These are phyloP conservation scores for Crepidotus variabilis DNA, from an alignment of 768 basidiomycete species.

Conservation along the genomic window DNA sequence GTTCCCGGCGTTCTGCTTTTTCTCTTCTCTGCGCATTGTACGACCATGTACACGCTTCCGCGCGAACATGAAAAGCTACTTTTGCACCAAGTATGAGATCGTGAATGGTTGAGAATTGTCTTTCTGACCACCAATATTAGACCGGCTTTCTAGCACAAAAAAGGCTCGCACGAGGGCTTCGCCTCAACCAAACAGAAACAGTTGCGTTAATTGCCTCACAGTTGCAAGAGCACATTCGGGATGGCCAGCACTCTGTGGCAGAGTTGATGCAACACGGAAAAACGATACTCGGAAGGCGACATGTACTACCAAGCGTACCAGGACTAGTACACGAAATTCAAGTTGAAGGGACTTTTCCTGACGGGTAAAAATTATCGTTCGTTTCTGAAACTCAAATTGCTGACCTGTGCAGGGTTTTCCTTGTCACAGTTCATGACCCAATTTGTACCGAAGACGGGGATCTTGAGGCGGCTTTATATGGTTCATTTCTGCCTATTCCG, in stretches of 20 bases:
- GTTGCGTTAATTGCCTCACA: constrained; percentile 88
- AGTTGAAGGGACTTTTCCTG: constrained; percentile 89
- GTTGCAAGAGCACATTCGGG: constrained; percentile 90
- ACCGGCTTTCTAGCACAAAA: constrained; percentile 90
- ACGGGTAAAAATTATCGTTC: constrained; percentile 49
- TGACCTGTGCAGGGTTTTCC: constrained; percentile 60
- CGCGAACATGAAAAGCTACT: too few species aligned
- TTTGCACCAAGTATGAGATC: too few species aligned
- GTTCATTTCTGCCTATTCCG: constrained; percentile 88
- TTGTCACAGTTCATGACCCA: constrained; percentile 97
- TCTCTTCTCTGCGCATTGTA: too few species aligned
- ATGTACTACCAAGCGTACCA: constrained; percentile 83
- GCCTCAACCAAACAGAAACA: constrained; percentile 85
- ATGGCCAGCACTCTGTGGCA: constrained; percentile 82
- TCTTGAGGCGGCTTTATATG: constrained; percentile 83
- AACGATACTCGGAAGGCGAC: constrained; percentile 78
- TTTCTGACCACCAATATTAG: constrained; percentile 26
- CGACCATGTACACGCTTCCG: too few species aligned
- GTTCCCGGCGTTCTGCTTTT: too few species aligned
- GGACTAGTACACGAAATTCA: constrained; percentile 81
- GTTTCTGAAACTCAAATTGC: background rate
- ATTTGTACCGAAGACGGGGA: constrained; percentile 82
- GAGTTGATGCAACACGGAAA: constrained; percentile 95
- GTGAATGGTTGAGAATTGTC: too few species aligned
- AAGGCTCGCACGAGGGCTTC: constrained; percentile 88